phyloP scores from a whole-genome alignment of 2,329 filamentous ascomycete genomes.

The Pyrenophora tritici-repentis region DNA sequence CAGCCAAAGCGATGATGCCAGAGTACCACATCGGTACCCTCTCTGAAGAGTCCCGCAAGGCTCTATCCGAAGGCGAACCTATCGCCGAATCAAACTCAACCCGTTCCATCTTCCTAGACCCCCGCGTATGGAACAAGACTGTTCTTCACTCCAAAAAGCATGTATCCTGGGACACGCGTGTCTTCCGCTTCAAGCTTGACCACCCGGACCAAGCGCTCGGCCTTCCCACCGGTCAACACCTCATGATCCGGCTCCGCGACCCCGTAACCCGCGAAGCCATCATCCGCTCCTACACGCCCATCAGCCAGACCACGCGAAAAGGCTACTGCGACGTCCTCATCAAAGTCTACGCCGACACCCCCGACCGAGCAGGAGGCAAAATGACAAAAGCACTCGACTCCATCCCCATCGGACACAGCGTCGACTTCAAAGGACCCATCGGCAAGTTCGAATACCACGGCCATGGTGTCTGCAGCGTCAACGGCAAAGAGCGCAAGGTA shows the following conservation, averaged over 20 bases:
- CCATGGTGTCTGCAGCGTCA: constrained; percentile 65
- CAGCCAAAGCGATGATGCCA: constrained; percentile 87
- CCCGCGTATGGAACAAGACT: constrained; percentile 74
- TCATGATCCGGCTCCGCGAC: constrained; percentile 81
- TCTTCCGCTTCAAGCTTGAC: constrained; percentile 81
- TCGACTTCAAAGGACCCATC: constrained; percentile 87
- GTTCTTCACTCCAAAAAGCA: constrained; percentile 69
- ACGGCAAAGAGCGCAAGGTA: constrained; percentile 61
- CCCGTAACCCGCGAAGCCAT: constrained; percentile 72
- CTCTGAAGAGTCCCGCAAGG: constrained; percentile 61
- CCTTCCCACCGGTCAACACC: constrained; percentile 81
- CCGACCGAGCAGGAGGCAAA: constrained; percentile 66
- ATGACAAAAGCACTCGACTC: constrained; percentile 82
- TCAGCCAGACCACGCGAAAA: constrained; percentile 65
- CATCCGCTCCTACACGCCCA: constrained; percentile 85
- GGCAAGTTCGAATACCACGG: constrained; percentile 84
- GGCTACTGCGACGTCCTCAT: constrained; percentile 76
- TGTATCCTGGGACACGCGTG: constrained; percentile 76
- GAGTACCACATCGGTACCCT: constrained; percentile 83
- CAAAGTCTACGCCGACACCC: constrained; percentile 75
- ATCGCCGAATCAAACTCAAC: constrained; percentile 52
- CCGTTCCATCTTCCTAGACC: constrained; percentile 69
- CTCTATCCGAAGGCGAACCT: constrained; percentile 57
- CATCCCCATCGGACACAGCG: constrained; percentile 70
- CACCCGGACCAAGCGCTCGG: constrained; percentile 72